Evolutionary conservation across 495 filamentous ascomycete genomes (phyloP), one percentile per base, ranked within the genome.

Genomic region (Aspergillus olivimuriae): DNA sequence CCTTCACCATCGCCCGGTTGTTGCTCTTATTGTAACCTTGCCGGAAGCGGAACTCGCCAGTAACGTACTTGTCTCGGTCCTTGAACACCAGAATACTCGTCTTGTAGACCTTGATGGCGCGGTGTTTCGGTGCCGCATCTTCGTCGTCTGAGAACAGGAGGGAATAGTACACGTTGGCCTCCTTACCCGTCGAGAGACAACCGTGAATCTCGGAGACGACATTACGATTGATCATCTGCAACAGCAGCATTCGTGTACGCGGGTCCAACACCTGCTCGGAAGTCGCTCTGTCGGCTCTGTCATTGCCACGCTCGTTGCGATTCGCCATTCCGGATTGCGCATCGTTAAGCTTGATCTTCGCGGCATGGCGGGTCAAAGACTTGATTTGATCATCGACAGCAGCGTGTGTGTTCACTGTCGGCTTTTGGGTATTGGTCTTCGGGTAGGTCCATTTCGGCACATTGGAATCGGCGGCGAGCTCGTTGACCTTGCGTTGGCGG

Each of bases 21-120:
- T 85, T 91, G 45, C 80, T 83, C 72, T 96, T 96, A 65, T 87
- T 90, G 63, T 89, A 89, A 26, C 89, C 91, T 34, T 75, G 68
- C 30, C 80, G 68, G 68, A 89, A 89, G 22, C 94, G 74, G 63
- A 88, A 87, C 61, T 97, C 92, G 42, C 94, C 92, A 1, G 82
- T 84, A 24, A 97, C 87, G 58, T 98, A 98, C 48, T 86, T 85
- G 56, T 95, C 88, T 32, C 92, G 78, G 65, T 97, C 91, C 68
- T 98, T 97, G 78, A 98, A 98, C 4, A 90, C 87, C 28, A 97
- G 66, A 44, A 96, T 96, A 33, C 83, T 84, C 0, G 94, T 98
- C 72, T 97, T 97, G 77, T 97, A 98, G 17, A 98, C 85, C 63
- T 98, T 98, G 69, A 98, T 88, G 11, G 92, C 92, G 38, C 87